Evolutionary conservation across 345 rosid species (phyloP).

Genomic region (Noccaea bulbosa): DNA sequence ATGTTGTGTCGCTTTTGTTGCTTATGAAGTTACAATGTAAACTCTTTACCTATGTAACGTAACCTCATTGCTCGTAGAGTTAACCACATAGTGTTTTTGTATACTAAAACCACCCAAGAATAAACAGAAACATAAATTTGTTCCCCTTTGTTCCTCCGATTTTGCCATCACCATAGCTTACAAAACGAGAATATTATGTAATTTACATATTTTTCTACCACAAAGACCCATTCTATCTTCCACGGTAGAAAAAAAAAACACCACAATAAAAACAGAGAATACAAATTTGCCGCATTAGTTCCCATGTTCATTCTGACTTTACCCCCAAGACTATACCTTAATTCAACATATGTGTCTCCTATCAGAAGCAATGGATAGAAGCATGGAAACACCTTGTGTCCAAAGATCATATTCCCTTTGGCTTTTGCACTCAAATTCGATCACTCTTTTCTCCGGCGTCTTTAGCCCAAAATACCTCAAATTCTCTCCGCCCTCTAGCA

Average conservation of each 20-base stretch:
- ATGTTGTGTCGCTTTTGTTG: neutral
- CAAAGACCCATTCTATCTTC: neutral
- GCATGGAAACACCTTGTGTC: constrained; percentile 80
- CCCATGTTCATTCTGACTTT: constrained; percentile 16
- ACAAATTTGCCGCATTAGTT: constrained; percentile 12
- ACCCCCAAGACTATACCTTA: constrained; percentile 21
- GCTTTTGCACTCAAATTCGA: constrained; percentile 77
- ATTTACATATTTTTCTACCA: constrained; percentile 18
- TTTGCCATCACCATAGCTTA: constrained; percentile 7
- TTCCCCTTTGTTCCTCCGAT: neutral
- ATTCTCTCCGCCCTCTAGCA: constrained; percentile 71
- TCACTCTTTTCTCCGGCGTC: constrained; percentile 59
- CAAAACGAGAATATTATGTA: constrained; percentile 14
- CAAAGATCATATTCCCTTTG: constrained; percentile 81
- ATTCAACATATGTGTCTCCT: constrained; percentile 50
- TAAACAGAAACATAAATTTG: neutral
- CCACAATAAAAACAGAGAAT: neutral
- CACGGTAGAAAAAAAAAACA: neutral
- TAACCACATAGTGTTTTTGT: neutral
- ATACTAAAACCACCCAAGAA: neutral
- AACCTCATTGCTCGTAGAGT: neutral
- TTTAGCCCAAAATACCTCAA: constrained; percentile 71
- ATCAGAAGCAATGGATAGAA: constrained; percentile 62
- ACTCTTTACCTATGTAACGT: neutral
- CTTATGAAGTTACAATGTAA: neutral